These are phyloP conservation scores for Larix kaempferi DNA, from an alignment of 75 land plant genomes.

Conservation along the genomic window DNA sequence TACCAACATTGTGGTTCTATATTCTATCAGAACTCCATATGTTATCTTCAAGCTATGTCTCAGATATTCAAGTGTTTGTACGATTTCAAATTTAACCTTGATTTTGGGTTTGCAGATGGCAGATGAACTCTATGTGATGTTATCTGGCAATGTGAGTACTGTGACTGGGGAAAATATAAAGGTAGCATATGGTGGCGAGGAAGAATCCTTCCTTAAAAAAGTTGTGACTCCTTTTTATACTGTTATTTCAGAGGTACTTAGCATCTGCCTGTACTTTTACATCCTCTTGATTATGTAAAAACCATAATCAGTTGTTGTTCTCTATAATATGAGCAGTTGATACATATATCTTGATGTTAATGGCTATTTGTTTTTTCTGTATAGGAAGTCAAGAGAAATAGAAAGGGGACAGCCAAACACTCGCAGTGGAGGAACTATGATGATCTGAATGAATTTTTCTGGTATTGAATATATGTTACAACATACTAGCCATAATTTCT, in stretches of 20 bases:
- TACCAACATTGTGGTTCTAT: not conserved
- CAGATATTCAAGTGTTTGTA: not conserved
- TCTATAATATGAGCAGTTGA: conserved; percentile 20
- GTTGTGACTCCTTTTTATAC: conserved; percentile 82
- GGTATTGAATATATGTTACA: conserved; percentile 30
- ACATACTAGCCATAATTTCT: not conserved
- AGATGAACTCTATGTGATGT: conserved; percentile 51
- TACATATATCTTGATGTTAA: not conserved
- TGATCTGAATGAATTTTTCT: conserved; percentile 96
- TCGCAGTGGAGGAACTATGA: conserved; percentile 98
- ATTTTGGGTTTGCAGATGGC: conserved; percentile 66
- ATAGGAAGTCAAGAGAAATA: conserved; percentile 71
- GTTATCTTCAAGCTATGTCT: not conserved
- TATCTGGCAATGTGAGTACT: conserved; percentile 53
- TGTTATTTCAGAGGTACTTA: conserved; percentile 63
- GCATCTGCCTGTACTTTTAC: not conserved
- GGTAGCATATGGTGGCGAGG: conserved; percentile 74
- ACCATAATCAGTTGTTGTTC: too few species aligned
- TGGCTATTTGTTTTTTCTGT: not conserved
- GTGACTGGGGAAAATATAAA: conserved; percentile 67
- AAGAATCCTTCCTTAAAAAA: conserved; percentile 75
- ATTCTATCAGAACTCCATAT: not conserved
- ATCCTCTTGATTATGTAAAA: not conserved
- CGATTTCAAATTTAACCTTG: not conserved
- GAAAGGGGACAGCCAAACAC: conserved; percentile 70